A percentile compares a stretch with the other conserved stretches of the same genome.
Conservation (phyloP, 2,329 filamentous ascomycete species). For the Hypoxylon sp. region DNA sequence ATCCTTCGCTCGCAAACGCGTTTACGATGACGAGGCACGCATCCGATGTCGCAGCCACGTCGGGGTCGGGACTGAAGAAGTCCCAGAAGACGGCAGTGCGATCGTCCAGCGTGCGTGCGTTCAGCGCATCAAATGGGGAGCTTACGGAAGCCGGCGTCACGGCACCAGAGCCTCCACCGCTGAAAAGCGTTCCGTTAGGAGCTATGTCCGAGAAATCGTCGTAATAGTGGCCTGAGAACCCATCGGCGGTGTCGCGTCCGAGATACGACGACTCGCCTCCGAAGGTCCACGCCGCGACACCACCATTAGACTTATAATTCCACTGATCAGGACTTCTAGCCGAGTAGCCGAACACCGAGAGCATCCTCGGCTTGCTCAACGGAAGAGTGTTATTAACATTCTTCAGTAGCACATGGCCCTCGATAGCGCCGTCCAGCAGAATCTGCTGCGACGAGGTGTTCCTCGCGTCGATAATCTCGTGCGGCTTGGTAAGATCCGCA, state of each 20-base stretch:
- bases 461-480: constrained; percentile 65
- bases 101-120: constrained; percentile 64
- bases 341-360: constrained; percentile 74
- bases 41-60: constrained; percentile 64
- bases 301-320: constrained; percentile 55
- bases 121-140: constrained; percentile 67
- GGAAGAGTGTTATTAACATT: constrained; percentile 68
- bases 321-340: constrained; percentile 59
- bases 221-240: constrained; percentile 50
- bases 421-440: constrained; percentile 67
- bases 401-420: constrained; percentile 74
- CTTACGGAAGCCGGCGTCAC: constrained; percentile 61
- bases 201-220: constrained; percentile 56
- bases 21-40: constrained; percentile 77
- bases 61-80: constrained; percentile 60
- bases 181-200: constrained; percentile 60
- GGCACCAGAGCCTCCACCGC: constrained; percentile 62
- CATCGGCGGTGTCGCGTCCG: constrained; percentile 46
- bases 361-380: constrained; percentile 59
- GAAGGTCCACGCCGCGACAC: constrained; percentile 54
- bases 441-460: constrained; percentile 58
- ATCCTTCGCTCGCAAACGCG: constrained; percentile 78
- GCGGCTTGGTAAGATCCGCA: constrained; percentile 60
- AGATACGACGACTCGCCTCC: constrained; percentile 56
- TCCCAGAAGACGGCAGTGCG: constrained; percentile 71